phyloP scores from a whole-genome alignment of 495 filamentous ascomycete genomes.

The Antarctomyces pellizariae region DNA sequence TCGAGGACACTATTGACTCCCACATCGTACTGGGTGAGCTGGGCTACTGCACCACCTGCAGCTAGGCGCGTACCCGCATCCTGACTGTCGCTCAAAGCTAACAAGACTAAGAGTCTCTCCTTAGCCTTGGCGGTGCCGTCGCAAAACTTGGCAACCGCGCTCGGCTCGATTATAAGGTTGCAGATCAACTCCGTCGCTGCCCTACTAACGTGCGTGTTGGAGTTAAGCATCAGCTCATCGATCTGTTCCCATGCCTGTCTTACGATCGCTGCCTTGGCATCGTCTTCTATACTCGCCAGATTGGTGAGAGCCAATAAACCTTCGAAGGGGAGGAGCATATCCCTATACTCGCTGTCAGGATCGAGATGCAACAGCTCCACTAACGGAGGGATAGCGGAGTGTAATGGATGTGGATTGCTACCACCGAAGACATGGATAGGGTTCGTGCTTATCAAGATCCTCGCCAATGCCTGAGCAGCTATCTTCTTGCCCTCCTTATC shows the following conservation, averaged over 20 bases:
- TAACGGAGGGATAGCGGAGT: constrained; percentile 58
- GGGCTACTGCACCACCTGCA: constrained; percentile 71
- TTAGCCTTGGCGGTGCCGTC: constrained; percentile 40
- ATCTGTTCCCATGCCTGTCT: constrained; percentile 44
- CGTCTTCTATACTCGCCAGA: constrained; percentile 50
- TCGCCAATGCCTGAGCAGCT: constrained; percentile 70
- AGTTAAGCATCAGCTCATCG: constrained; percentile 62
- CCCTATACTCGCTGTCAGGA: constrained; percentile 24
- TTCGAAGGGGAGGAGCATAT: constrained; percentile 81
- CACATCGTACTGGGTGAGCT: constrained; percentile 52
- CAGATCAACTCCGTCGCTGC: constrained; percentile 78
- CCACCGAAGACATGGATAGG: constrained; percentile 66
- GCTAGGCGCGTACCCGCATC: constrained; percentile 58
- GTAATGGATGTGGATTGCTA: constrained; percentile 44
- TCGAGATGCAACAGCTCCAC: constrained; percentile 45
- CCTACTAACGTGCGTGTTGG: constrained; percentile 52
- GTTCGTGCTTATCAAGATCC: constrained; percentile 75
- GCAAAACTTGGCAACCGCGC: constrained; percentile 51
- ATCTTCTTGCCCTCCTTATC: constrained; percentile 28
- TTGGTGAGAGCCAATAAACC: constrained; percentile 81
- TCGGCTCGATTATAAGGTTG: constrained; percentile 64
- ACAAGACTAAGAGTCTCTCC: constrained; percentile 55
- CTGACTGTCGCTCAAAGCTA: constrained; percentile 71
- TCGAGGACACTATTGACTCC: constrained; percentile 44
- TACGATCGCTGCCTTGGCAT: constrained; percentile 45